Evolutionary conservation across 257 asterid genomes (phyloP).

Genomic region (Capsicum chinense): DNA sequence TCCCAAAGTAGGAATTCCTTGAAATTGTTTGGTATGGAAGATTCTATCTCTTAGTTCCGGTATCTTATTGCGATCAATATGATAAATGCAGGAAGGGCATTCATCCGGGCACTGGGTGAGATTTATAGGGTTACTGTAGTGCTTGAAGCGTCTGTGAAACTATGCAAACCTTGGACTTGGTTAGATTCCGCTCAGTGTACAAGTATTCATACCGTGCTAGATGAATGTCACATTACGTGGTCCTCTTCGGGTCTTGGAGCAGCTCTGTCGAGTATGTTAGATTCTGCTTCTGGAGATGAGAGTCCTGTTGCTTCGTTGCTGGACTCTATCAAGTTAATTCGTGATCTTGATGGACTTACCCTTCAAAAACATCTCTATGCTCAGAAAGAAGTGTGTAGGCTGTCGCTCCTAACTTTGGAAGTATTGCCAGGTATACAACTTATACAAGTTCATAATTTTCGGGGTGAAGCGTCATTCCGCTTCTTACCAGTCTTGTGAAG

Average conservation of each 20-base stretch:
- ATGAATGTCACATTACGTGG: slow-evolving; percentile 68
- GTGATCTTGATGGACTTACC: slow-evolving; percentile 55
- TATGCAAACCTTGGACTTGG: slow-evolving; percentile 78
- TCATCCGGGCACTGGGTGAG: slow-evolving; percentile 70
- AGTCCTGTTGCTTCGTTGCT: slow-evolving; percentile 38
- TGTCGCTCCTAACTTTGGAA: slow-evolving; percentile 62
- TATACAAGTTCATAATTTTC: background rate
- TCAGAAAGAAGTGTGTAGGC: slow-evolving; percentile 55
- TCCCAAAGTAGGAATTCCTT: slow-evolving; percentile 7
- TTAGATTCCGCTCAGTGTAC: slow-evolving; percentile 46
- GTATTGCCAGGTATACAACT: slow-evolving; percentile 63
- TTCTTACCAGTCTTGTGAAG: background rate
- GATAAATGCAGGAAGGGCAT: slow-evolving; percentile 59
- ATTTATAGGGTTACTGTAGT: slow-evolving; percentile 73
- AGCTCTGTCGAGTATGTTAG: slow-evolving; percentile 56
- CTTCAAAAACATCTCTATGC: slow-evolving; percentile 57
- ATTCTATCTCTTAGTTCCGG: background rate
- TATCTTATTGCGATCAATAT: slow-evolving; percentile 15
- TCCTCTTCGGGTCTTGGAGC: slow-evolving; percentile 67
- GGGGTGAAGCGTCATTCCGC: background rate
- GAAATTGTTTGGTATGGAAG: background rate
- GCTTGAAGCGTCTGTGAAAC: slow-evolving; percentile 67
- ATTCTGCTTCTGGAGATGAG: slow-evolving; percentile 38
- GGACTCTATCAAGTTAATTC: slow-evolving; percentile 56
- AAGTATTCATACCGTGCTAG: slow-evolving; percentile 48